These are phyloP conservation scores for Clavaria fumosa DNA, from an alignment of 768 basidiomycete species.

Conservation along the genomic window DNA sequence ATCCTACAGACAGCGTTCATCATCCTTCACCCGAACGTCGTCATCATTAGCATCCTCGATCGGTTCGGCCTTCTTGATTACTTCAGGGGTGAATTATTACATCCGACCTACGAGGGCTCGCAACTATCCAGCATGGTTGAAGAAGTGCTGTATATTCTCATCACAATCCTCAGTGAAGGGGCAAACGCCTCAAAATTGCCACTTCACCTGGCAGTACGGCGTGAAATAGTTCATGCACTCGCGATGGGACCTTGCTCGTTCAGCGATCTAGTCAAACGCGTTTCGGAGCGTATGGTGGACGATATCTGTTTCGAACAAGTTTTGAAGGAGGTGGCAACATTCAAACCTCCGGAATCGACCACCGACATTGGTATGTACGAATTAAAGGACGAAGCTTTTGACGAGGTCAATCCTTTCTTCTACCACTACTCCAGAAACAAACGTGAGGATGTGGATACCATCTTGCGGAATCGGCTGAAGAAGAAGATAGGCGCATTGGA, in stretches of 20 bases:
- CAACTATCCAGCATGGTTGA: slow-evolving; percentile 81
- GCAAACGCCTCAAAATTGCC: slow-evolving; percentile 58
- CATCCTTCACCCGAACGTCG: slow-evolving; percentile 58
- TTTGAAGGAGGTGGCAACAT: slow-evolving; percentile 63
- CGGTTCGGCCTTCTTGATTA: slow-evolving; percentile 72
- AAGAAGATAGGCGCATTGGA: slow-evolving; percentile 47
- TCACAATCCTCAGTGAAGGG: slow-evolving; percentile 74
- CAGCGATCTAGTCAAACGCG: slow-evolving; percentile 80
- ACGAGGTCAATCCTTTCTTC: slow-evolving; percentile 91
- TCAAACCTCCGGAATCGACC: slow-evolving; percentile 64
- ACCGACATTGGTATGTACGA: slow-evolving; percentile 80
- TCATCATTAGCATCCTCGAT: slow-evolving; percentile 79
- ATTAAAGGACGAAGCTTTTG: slow-evolving; percentile 66
- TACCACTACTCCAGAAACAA: slow-evolving; percentile 91
- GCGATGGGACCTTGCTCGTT: slow-evolving; percentile 79
- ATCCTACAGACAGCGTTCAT: slow-evolving; percentile 76
- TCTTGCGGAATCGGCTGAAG: slow-evolving; percentile 50
- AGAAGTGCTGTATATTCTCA: slow-evolving; percentile 77
- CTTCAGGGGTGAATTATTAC: slow-evolving; percentile 54
- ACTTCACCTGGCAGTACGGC: slow-evolving; percentile 44
- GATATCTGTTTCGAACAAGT: slow-evolving; percentile 70
- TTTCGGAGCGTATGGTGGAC: slow-evolving; percentile 81
- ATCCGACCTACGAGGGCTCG: slow-evolving; percentile 46
- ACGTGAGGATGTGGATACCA: slow-evolving; percentile 76
- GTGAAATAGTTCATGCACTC: slow-evolving; percentile 84